Evolutionary conservation across 1,284 basidiomycete genomes (phyloP), one percentile per base, ranked within the genome.

Genomic region (Rhodotorula sp.): DNA sequence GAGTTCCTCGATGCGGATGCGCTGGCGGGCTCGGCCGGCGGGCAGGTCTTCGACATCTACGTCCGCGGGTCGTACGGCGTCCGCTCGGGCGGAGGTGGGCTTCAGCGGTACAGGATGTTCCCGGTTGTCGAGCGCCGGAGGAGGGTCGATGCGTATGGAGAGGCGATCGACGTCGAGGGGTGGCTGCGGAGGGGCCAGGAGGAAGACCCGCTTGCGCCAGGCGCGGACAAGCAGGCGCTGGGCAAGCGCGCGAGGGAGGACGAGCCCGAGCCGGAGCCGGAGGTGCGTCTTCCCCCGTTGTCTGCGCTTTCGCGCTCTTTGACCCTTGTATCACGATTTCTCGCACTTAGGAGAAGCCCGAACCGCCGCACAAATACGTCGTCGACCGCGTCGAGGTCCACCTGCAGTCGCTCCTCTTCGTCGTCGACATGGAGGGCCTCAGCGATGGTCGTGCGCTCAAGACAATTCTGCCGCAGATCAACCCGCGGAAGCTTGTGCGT

Each of bases 371-470:
- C 57, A 99, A 99, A 82, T 99, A 89, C 79, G 86, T 97, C 55
- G 87, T 88, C 6, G 89, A 90, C 63, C 85, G 87, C 25, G 84
- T 91, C 8, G 87, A 89, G 51, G 86, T 98, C 25, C 88, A 92
- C 63, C 81, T 98, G 46, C 87, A 88, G 34, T 98, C 97, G 78
- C 88, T 89, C 12, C 82, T 98, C 27, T 86, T 94, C 37, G 97
- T 91, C 77, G 88, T 99, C 65, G 97, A 99, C 80, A 89, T 99
- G 87, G 93, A 96, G 77, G 97, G 97, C 39, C 83, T 97, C 68
- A 95, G 94, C 80, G 97, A 99, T 79, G 95, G 96, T 2, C 89
- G 95, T 72, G 94, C 97, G 12, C 89, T 98, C 74, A 97, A 97
- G 82, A 96, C 92, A 0, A 95, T 99, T 73, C 89, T 99, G 21